Base-by-base conservation (phyloP, 1,139 yeast genomes). In the Scheffersomyces segobiensis region DNA sequence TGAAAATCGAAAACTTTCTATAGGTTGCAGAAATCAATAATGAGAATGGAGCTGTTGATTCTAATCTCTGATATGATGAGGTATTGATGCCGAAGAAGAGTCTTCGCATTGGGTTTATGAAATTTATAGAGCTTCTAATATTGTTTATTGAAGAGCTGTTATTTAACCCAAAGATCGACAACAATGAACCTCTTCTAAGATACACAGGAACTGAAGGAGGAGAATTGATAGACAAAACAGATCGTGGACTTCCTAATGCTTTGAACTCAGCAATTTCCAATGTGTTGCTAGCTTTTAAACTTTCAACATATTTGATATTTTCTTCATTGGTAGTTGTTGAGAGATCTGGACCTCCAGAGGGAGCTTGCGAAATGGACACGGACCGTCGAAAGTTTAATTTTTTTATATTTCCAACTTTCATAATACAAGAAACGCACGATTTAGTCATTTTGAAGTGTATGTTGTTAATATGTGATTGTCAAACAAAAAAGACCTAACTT, bases 121-220 rank as follows among this genome's bases (percentile, higher is more conserved):
- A 60, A 55, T 75, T 76, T 46, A 78, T 63, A 8, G 69, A 70
- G 39, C 76, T 72, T 14, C 73, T 67, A 3, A 79, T 69, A 14
- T 74, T 61, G 19, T 69, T 62, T 2, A 67, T 58, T 3, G 69
- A 62, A 20, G 68, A 57, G 32, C 61, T 63, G 0, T 68, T 67
- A 10, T 52, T 56, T 17, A 72, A 61, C 0, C 84, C 84, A 58
- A 75, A 80, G 3, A 86, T 71, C 5, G 87, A 76, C 57, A 86
- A 68, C 49, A 87, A 67, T 0, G 87, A 75, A 2, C 86, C 84
- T 49, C 79, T 72, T 55, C 80, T 77, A 21, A 85, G 68, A 60
- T 75, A 74, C 3, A 85, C 70, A 0, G 89, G 88, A 0, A 84
- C 75, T 0, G 89, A 85, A 2, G 90, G 86, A 1, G 88, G 87